Conservation (phyloP, 805 yeast species). For the Starmerella sp. region DNA sequence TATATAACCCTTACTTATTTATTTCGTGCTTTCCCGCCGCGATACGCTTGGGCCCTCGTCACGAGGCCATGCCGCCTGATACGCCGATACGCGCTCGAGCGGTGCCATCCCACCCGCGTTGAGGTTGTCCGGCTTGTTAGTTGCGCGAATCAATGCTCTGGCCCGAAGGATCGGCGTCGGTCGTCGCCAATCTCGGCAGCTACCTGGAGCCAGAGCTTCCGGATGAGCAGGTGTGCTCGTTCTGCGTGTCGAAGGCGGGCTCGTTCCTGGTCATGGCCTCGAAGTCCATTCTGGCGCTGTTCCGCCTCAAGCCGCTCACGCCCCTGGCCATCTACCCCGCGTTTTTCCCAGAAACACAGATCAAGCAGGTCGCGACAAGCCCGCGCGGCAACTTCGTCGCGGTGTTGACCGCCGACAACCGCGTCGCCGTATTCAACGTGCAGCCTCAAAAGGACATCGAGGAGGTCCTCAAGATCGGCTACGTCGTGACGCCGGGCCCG, state of each 20-base stretch:
- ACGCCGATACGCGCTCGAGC: background rate
- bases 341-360: constrained; percentile 13
- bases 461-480: constrained; percentile 17
- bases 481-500: constrained; percentile 28
- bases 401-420: constrained; percentile 14
- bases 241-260: constrained; percentile 21
- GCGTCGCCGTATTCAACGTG: constrained; percentile 13
- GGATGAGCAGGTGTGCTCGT: constrained; percentile 13
- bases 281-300: constrained; percentile 15
- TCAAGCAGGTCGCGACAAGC: constrained; percentile 10
- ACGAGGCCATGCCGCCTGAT: background rate
- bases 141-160: constrained; percentile 19
- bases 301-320: constrained; percentile 22
- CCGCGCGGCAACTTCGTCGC: constrained; percentile 14
- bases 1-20: background rate
- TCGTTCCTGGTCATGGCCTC: constrained; percentile 20
- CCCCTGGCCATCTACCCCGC: constrained; percentile 21
- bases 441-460: constrained; percentile 18
- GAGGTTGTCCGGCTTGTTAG: too few species aligned
- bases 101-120: too few species aligned
- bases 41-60: too few species aligned
- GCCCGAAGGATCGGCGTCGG: constrained; percentile 24
- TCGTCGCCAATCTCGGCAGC: constrained; percentile 16
- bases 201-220: constrained; percentile 14
- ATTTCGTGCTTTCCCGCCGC: too few species aligned